phyloP scores from a whole-genome alignment of 768 basidiomycete species.

The Coprinopsis cinerea region DNA sequence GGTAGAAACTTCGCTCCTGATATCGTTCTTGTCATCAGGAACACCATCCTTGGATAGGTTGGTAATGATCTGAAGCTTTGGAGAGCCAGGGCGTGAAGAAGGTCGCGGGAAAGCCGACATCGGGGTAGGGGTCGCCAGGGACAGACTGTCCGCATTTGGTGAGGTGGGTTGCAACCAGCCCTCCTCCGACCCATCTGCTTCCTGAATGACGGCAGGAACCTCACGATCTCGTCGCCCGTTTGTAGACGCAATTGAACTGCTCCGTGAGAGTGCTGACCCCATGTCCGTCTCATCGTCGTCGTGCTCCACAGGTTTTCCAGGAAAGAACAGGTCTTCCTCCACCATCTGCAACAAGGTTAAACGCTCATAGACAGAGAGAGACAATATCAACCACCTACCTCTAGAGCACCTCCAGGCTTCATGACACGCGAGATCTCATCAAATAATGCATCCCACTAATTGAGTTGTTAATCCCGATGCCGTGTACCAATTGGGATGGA shows the following conservation, averaged over 20 bases:
- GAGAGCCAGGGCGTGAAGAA: slow-evolving; percentile 1
- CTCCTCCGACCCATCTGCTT: not conserved
- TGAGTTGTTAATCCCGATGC: not conserved
- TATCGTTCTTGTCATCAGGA: not conserved
- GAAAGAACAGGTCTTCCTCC: slow-evolving; percentile 73
- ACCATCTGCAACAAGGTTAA: slow-evolving; percentile 39
- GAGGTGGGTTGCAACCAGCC: not conserved
- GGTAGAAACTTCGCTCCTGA: slow-evolving; percentile 4
- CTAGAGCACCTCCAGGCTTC: slow-evolving; percentile 69
- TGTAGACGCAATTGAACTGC: slow-evolving; percentile 15
- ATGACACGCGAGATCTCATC: slow-evolving; percentile 68
- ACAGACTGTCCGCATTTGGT: not conserved
- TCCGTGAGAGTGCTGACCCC: slow-evolving; percentile 17
- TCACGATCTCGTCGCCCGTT: slow-evolving; percentile 1
- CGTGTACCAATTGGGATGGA: not conserved
- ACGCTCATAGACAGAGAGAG: not conserved
- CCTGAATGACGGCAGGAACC: not conserved
- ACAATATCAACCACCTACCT: slow-evolving; percentile 33
- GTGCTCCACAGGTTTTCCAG: slow-evolving; percentile 41
- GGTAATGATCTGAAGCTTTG: not conserved
- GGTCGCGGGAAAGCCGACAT: not conserved
- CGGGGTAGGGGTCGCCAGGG: not conserved
- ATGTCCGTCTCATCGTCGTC: slow-evolving; percentile 25
- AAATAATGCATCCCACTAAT: slow-evolving; percentile 60
- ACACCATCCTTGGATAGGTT: not conserved